Evolutionary conservation across 495 filamentous ascomycete genomes (phyloP).

Genomic region (Tuber brumale): DNA sequence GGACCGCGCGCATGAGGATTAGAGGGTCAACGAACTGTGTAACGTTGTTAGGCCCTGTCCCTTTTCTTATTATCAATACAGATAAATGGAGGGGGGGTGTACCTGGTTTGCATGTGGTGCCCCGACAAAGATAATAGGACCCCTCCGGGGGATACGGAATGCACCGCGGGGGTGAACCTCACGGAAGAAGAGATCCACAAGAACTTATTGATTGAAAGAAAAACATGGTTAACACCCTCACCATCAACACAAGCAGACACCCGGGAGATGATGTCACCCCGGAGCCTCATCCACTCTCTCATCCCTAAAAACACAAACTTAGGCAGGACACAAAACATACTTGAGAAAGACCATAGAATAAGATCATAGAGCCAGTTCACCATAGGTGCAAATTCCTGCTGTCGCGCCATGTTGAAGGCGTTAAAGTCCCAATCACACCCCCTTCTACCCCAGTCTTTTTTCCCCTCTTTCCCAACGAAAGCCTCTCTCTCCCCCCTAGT

Average conservation of each 20-base stretch:
- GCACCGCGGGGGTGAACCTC: slow-evolving; percentile 91
- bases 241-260: neutral
- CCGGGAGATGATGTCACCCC: neutral
- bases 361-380: slow-evolving; percentile 62
- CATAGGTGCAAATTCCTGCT: slow-evolving; percentile 50
- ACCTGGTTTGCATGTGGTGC: slow-evolving; percentile 98
- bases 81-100: slow-evolving; percentile 31
- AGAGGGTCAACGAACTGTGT: slow-evolving; percentile 86
- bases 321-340: slow-evolving; percentile 20
- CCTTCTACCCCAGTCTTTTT: neutral
- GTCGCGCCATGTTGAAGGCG: slow-evolving; percentile 22
- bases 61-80: neutral
- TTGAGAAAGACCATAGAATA: slow-evolving; percentile 62
- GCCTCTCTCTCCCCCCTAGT: neutral
- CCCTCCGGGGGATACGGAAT: slow-evolving; percentile 82
- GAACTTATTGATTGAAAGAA: slow-evolving; percentile 78
- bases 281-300: neutral
- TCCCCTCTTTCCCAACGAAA: neutral
- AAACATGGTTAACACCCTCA: slow-evolving; percentile 45
- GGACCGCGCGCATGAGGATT: slow-evolving; percentile 82
- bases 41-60: slow-evolving; percentile 9
- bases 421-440: neutral
- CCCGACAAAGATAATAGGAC: slow-evolving; percentile 92
- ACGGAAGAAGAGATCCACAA: slow-evolving; percentile 93
- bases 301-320: neutral